Base-by-base conservation (phyloP, 495 filamentous ascomycete genomes). In the Xanthoparmelia taractica region DNA sequence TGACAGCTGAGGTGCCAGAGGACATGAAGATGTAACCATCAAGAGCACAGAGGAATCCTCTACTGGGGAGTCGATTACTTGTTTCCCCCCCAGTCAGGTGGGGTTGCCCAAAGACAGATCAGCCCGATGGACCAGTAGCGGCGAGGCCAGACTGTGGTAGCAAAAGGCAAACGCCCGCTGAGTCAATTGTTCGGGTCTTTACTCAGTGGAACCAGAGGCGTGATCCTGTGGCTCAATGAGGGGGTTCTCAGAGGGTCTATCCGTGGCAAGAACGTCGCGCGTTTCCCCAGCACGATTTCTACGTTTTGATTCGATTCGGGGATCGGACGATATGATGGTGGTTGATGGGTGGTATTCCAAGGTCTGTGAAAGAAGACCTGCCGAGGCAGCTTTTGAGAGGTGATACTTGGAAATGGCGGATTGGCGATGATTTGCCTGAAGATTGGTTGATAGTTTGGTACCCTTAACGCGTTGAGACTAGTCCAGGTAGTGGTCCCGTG, bases 401-500 rank as follows among this genome's bases (percentile, higher is more conserved):
- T 31, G 11, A 31, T 5, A 18, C 8, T 8, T 12, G 23, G 23
- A 27, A 15, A 13, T 48, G 2, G 2, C 1, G 45, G 15, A 48
- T 27, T 48, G 5, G n/a, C n/a, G n/a, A n/a, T n/a, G n/a, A n/a
- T n/a, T n/a, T n/a, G n/a, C n/a, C n/a, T n/a, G n/a, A n/a, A n/a
- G n/a, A n/a, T n/a, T n/a, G n/a, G n/a, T n/a, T 41, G 10, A 12
- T 41, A 11, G 10, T 45, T 50, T 59, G 61, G 61, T 59, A 52
- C 41, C 13, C 40, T 63, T 63, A 33, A 63, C 56, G 61, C 61
- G 61, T 63, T 63, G 33, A 63, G 41, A 20, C 43, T 63, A 63
- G 61, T 58, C 20, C 36, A 34, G 33, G 29, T 63, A 41, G 61
- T n/a, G n/a, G n/a, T 52, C 37, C 36, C 54, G 61, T 63, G 56